Evolutionary conservation across 495 filamentous ascomycete genomes (phyloP).

Genomic region (Penicillium cinerascens): DNA sequence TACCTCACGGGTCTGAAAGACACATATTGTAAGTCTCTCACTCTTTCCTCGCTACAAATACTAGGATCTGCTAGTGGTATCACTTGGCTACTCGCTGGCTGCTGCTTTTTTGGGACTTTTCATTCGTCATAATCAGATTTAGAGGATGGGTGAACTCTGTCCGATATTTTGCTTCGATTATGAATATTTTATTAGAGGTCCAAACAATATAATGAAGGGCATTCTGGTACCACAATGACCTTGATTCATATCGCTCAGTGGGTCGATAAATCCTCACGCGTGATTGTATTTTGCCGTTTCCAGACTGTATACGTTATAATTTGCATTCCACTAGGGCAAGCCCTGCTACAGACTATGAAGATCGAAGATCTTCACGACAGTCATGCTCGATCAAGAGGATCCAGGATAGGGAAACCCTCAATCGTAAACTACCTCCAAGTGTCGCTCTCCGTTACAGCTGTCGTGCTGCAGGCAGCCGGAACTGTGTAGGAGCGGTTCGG

Average conservation of each 20-base stretch:
- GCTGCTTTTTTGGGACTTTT: conserved; percentile 27
- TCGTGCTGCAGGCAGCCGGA: conserved; percentile 42
- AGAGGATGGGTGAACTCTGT: background rate
- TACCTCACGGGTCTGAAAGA: conserved; percentile 36
- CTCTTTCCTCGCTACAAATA: background rate
- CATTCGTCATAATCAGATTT: conserved; percentile 30
- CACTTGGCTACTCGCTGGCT: conserved; percentile 25
- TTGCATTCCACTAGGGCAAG: too few species aligned
- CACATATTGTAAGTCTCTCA: conserved; percentile 31
- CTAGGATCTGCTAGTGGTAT: conserved; percentile 24
- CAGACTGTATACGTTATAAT: too few species aligned
- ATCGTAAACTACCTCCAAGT: conserved; percentile 23
- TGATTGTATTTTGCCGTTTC: too few species aligned
- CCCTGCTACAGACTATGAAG: too few species aligned
- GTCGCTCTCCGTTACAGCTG: conserved; percentile 32
- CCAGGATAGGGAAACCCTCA: background rate
- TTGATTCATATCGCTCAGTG: too few species aligned
- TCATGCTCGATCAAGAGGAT: background rate
- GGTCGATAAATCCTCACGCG: too few species aligned
- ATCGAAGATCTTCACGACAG: too few species aligned
- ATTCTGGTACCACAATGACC: too few species aligned
- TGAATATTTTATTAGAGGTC: background rate
- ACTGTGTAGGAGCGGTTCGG: conserved; percentile 60
- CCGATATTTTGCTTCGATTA: background rate
- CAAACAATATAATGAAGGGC: background rate